phyloP scores from a whole-genome alignment of 176 grass and related monocot genomes.

The Cymbopogon citratus region DNA sequence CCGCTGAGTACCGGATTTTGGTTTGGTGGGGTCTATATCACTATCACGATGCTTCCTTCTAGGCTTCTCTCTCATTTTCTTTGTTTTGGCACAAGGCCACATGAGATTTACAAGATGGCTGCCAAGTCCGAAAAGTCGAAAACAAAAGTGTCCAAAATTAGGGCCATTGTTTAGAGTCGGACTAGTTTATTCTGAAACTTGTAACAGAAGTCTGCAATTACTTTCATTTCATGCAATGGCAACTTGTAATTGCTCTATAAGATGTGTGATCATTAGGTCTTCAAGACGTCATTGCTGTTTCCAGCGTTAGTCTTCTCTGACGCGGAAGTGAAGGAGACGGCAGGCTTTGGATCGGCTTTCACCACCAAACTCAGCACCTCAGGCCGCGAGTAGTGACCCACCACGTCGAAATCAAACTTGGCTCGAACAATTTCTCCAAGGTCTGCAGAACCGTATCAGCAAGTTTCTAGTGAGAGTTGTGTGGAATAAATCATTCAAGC shows the following conservation, averaged over 20 bases:
- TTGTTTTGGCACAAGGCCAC: too few species aligned
- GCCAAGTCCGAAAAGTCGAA: not conserved
- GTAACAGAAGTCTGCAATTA: not conserved
- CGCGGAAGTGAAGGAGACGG: conserved; percentile 23
- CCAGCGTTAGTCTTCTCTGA: conserved; percentile 9
- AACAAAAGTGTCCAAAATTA: not conserved
- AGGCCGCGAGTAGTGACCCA: conserved; percentile 84
- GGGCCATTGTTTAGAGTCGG: not conserved
- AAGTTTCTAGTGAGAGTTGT: not conserved
- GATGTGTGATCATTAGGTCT: not conserved
- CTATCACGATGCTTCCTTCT: too few species aligned
- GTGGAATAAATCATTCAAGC: not conserved
- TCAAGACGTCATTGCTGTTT: not conserved
- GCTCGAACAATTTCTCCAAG: conserved; percentile 82
- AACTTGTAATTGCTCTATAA: not conserved
- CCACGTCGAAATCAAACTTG: conserved; percentile 94
- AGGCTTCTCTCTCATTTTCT: too few species aligned
- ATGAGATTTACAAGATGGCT: not conserved
- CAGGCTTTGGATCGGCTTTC: conserved; percentile 46
- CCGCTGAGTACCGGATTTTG: too few species aligned
- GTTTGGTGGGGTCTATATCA: too few species aligned
- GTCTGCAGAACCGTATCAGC: conserved; percentile 40
- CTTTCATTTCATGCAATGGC: not conserved
- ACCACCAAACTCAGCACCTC: conserved; percentile 85
- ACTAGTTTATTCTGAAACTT: not conserved